phyloP scores from a whole-genome alignment of 208 protist genomes.

The Herpetomonas muscarum region DNA sequence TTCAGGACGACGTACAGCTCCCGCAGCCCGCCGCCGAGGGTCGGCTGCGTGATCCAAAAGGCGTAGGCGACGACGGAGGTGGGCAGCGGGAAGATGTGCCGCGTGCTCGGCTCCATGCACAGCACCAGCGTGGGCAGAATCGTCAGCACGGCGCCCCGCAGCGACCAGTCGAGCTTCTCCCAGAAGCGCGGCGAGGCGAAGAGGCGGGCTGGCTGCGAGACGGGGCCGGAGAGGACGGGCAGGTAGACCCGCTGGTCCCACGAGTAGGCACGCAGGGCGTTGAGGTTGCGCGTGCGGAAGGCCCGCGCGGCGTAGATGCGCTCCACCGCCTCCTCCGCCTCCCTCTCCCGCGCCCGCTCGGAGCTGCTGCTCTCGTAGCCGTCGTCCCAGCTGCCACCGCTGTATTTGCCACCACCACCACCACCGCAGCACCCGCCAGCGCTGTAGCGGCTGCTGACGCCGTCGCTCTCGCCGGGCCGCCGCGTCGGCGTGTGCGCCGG shows the following conservation, averaged over 20 bases:
- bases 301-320: constrained; percentile 11
- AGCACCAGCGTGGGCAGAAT: constrained; percentile 79
- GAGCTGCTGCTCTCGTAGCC: constrained; percentile 18
- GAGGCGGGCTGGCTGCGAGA: constrained; percentile 41
- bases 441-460: not conserved
- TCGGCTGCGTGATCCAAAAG: constrained; percentile 83
- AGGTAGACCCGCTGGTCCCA: constrained; percentile 77
- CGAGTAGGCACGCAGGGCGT: constrained; percentile 67
- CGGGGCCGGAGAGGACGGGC: constrained; percentile 39
- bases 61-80: constrained; percentile 70
- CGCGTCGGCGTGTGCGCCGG: not conserved
- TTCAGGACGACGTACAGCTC: constrained; percentile 71
- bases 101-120: constrained; percentile 58
- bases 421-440: constrained; percentile 11
- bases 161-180: constrained; percentile 82
- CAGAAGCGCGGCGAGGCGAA: constrained; percentile 75
- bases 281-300: constrained; percentile 54
- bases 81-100: constrained; percentile 61
- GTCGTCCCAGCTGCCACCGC: constrained; percentile 18
- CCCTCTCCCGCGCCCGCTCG: not conserved
- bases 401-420: constrained; percentile 16
- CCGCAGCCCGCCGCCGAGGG: constrained; percentile 70
- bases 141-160: constrained; percentile 67
- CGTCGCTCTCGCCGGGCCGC: not conserved
- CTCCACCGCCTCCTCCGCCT: not conserved